Percentiles rank a stretch among this genome's conserved stretches.
Conservation (phyloP, 768 basidiomycete genomes). For the Cystobasidium onofrii region DNA sequence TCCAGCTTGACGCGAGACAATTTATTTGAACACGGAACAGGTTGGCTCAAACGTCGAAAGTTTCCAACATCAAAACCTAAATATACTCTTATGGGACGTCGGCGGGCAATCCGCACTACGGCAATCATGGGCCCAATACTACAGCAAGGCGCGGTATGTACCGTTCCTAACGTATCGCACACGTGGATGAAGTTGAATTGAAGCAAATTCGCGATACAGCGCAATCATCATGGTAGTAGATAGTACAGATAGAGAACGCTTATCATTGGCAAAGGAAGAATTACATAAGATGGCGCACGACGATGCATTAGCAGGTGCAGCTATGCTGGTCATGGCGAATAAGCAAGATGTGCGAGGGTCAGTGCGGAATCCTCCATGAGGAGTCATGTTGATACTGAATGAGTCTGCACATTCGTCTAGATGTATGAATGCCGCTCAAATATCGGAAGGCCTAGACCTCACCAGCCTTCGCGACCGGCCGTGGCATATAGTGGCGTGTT, state of each 20-base stretch:
- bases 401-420: not conserved
- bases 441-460: slow-evolving; percentile 45
- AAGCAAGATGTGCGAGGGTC: slow-evolving; percentile 45
- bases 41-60: slow-evolving; percentile 45
- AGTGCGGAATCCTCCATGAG: no score
- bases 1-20: not conserved
- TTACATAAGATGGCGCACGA: slow-evolving; percentile 44
- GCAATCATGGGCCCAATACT: slow-evolving; percentile 45
- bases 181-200: not conserved
- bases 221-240: slow-evolving; percentile 47
- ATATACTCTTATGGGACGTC: slow-evolving; percentile 45
- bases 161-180: not conserved
- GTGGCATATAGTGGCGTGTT: slow-evolving; percentile 30
- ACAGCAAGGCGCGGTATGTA: slow-evolving; percentile 37
- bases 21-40: not conserved
- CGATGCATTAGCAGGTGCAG: slow-evolving; percentile 37
- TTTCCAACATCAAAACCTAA: slow-evolving; percentile 47
- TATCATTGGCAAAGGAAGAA: slow-evolving; percentile 44
- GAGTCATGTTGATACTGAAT: no score
- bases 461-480: slow-evolving; percentile 44
- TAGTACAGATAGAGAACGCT: slow-evolving; percentile 43
- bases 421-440: slow-evolving; percentile 44
- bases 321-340: slow-evolving; percentile 45
- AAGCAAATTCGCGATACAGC: not conserved
- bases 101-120: slow-evolving; percentile 46